phyloP scores from a whole-genome alignment of 805 yeast genomes.

The Ogataea pilisensis region DNA sequence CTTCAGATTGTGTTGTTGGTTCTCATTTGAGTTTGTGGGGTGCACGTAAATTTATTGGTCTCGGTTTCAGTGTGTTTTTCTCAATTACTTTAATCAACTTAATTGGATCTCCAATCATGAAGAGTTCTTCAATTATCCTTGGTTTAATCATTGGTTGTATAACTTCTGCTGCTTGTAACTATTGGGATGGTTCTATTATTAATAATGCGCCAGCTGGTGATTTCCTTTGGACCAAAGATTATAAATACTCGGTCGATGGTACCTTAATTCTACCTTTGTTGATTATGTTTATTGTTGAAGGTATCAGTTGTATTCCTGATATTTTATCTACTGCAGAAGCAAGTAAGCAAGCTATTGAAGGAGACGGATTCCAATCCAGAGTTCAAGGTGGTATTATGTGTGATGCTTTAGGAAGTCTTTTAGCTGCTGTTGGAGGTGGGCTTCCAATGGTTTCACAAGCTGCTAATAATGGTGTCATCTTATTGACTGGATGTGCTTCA shows the following conservation, averaged over 20 bases:
- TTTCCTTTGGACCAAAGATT: conserved; percentile 77
- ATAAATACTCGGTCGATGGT: conserved; percentile 63
- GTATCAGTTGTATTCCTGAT: conserved; percentile 84
- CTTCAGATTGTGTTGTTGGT: conserved; percentile 38
- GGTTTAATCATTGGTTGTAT: conserved; percentile 79
- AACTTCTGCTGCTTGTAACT: conserved; percentile 81
- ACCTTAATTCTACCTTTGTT: conserved; percentile 72
- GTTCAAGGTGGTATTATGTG: conserved; percentile 82
- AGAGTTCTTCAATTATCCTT: conserved; percentile 74
- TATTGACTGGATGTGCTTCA: conserved; percentile 79
- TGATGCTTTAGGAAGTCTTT: conserved; percentile 67
- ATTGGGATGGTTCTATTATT: conserved; percentile 54
- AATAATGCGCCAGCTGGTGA: conserved; percentile 68
- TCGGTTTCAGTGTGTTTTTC: conserved; percentile 68
- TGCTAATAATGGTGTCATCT: conserved; percentile 83
- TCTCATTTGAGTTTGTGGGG: conserved; percentile 62
- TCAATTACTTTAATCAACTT: conserved; percentile 65
- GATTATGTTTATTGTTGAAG: conserved; percentile 65
- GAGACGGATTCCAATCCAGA: conserved; percentile 67
- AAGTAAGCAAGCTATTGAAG: conserved; percentile 69
- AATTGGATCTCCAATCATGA: conserved; percentile 83
- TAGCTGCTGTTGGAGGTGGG: conserved; percentile 67
- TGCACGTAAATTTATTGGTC: conserved; percentile 68
- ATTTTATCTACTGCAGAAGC: conserved; percentile 86
- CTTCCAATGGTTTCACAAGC: conserved; percentile 82